phyloP scores from a whole-genome alignment of 306 rosid genomes.

The Citrullus amarus region DNA sequence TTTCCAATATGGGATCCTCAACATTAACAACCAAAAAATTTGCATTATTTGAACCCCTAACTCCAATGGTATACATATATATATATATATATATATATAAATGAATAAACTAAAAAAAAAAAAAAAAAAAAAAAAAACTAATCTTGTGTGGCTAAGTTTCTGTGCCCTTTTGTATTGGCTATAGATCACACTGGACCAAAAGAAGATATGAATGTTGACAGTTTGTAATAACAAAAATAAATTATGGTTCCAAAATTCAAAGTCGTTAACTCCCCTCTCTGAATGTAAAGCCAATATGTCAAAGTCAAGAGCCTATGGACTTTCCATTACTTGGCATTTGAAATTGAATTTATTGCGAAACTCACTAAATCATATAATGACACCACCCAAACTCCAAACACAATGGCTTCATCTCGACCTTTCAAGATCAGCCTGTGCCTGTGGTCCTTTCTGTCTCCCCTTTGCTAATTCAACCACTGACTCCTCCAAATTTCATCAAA shows the following conservation, averaged over 20 bases:
- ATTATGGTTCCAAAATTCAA: neutral
- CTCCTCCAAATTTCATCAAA: neutral
- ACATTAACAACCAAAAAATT: too few species aligned
- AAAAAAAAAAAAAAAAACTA: neutral
- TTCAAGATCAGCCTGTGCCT: neutral
- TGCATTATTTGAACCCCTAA: too few species aligned
- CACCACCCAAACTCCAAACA: neutral
- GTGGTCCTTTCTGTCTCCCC: neutral
- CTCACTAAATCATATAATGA: neutral
- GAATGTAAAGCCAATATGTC: neutral
- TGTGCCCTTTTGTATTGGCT: neutral
- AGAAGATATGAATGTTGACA: neutral
- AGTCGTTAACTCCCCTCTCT: neutral
- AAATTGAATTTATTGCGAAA: slow-evolving; percentile 17
- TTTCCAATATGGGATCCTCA: too few species aligned
- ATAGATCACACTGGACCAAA: neutral
- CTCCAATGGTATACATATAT: too few species aligned
- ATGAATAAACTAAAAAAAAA: neutral
- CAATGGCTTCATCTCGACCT: neutral
- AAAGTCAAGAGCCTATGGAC: neutral
- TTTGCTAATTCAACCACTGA: neutral
- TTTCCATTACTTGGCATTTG: neutral
- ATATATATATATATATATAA: too few species aligned
- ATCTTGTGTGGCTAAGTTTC: neutral
- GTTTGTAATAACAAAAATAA: neutral